phyloP scores from a whole-genome alignment of 306 rosid species.

The Coriaria nepalensis region DNA sequence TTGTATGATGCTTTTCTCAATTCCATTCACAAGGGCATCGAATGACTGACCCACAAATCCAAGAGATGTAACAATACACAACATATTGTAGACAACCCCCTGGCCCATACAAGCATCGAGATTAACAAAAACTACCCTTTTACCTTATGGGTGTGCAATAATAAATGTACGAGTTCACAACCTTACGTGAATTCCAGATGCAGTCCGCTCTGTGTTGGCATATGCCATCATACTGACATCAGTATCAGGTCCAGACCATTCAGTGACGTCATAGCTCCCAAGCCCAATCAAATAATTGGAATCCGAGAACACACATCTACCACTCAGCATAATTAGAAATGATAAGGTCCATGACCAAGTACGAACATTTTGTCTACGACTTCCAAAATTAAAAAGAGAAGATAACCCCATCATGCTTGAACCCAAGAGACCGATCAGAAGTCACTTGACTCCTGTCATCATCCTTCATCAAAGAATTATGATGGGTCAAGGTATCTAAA shows the following conservation, averaged over 20 bases:
- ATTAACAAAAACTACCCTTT: slow-evolving; percentile 71
- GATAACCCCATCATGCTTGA: slow-evolving; percentile 20
- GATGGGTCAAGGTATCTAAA: neutral
- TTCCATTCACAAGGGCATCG: slow-evolving; percentile 80
- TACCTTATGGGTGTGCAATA: slow-evolving; percentile 58
- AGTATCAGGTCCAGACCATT: slow-evolving; percentile 99
- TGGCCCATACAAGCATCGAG: slow-evolving; percentile 98
- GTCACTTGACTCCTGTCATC: slow-evolving; percentile 10
- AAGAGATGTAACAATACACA: slow-evolving; percentile 65
- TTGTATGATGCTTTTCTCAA: slow-evolving; percentile 61
- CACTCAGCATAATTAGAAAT: slow-evolving; percentile 8
- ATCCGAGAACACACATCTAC: slow-evolving; percentile 15
- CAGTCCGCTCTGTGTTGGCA: slow-evolving; percentile 51
- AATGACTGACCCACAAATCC: slow-evolving; percentile 92
- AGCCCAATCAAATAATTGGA: slow-evolving; percentile 68
- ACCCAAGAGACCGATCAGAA: neutral
- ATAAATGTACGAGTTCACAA: slow-evolving; percentile 71
- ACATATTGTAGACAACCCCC: slow-evolving; percentile 94
- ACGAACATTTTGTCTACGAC: slow-evolving; percentile 12
- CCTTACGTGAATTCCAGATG: slow-evolving; percentile 78
- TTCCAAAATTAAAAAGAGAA: slow-evolving; percentile 1
- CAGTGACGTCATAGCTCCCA: slow-evolving; percentile 85
- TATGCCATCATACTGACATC: slow-evolving; percentile 96
- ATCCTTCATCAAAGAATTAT: slow-evolving; percentile 8
- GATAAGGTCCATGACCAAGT: slow-evolving; percentile 16